Evolutionary conservation across 1,284 basidiomycete genomes (phyloP).

Genomic region (Fistulinella cinereoalba): DNA sequence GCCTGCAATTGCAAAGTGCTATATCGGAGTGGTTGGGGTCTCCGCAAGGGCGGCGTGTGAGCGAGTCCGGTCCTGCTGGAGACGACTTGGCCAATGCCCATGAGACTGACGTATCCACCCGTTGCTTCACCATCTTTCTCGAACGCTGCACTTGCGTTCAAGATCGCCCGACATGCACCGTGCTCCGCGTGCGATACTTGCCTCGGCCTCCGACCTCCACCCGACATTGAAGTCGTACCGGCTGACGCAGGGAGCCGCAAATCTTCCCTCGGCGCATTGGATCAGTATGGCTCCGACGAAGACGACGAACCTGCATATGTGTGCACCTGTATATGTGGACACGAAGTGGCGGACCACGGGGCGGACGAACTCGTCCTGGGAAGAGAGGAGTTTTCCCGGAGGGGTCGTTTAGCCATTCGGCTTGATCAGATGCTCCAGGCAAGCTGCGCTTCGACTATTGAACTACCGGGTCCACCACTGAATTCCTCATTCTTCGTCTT

Average conservation of each 20-base stretch:
- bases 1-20: too few relatives aligned
- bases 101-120: slow-evolving; percentile 66
- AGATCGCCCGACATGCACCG: slow-evolving; percentile 71
- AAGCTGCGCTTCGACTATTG: slow-evolving; percentile 28
- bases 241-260: slow-evolving; percentile 48
- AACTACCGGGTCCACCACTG: slow-evolving; percentile 7
- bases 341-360: slow-evolving; percentile 66
- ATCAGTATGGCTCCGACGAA: slow-evolving; percentile 66
- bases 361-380: slow-evolving; percentile 59
- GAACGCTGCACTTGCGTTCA: slow-evolving; percentile 53
- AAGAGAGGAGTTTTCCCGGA: slow-evolving; percentile 61
- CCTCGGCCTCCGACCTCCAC: slow-evolving; percentile 64
- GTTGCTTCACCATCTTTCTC: slow-evolving; percentile 46
- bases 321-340: slow-evolving; percentile 71
- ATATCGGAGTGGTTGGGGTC: background rate
- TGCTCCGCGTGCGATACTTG: slow-evolving; percentile 63
- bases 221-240: slow-evolving; percentile 52
- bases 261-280: slow-evolving; percentile 50
- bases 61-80: too few relatives aligned
- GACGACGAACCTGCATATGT: slow-evolving; percentile 58
- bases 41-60: too few relatives aligned
- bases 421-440: slow-evolving; percentile 87
- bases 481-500: slow-evolving; percentile 15
- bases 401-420: slow-evolving; percentile 75
- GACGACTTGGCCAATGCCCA: slow-evolving; percentile 23